Evolutionary conservation across 371 early-diverging fungal species (phyloP), one percentile per base, ranked within the genome.

Genomic region (Chytridium lagenaria): DNA sequence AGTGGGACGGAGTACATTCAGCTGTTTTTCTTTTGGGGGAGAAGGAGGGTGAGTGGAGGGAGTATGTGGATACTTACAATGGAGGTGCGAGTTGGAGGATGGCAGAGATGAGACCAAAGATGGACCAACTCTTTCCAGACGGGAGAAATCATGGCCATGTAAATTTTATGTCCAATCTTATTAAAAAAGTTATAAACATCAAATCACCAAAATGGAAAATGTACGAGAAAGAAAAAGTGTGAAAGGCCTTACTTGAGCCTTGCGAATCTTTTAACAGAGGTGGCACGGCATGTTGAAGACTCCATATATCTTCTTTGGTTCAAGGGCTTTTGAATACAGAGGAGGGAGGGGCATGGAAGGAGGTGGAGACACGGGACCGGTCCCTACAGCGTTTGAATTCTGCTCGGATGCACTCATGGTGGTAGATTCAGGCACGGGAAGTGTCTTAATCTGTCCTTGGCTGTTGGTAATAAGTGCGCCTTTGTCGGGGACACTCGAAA

Each of bases 231-330:
- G 70, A 50, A 75, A n/a, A n/a, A n/a, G n/a, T n/a, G n/a, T n/a
- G n/a, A n/a, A n/a, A n/a, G n/a, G n/a, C n/a, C n/a, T 19, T 51
- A n/a, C 64, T 40, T 57, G 67, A 76, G 74, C 7, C 59, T 22
- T 7, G 23, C 70, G n/a, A 44, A 7, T 7, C 12, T 19, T 44
- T 44, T 19, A 7, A 74, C 34, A 2, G 78, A 68, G 57, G 22
- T 23, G 2, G 31, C 59, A 39, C 88, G 50, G 73, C 77, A 12
- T 85, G 85, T 55, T 73, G 74, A 52, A 95, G 81, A 16, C 90
- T 88, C 90, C 92, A 94, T 16, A 95, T 44, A 74, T 61, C 92
- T 90, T 1, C 83, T 86, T 2, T 85, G 84, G 57, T 84, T 87
- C 22, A 93, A 81, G 0, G 89, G 84, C 2, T 83, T 82, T 50